phyloP scores from a whole-genome alignment of 176 grass and related monocot species.

The Canna indica region DNA sequence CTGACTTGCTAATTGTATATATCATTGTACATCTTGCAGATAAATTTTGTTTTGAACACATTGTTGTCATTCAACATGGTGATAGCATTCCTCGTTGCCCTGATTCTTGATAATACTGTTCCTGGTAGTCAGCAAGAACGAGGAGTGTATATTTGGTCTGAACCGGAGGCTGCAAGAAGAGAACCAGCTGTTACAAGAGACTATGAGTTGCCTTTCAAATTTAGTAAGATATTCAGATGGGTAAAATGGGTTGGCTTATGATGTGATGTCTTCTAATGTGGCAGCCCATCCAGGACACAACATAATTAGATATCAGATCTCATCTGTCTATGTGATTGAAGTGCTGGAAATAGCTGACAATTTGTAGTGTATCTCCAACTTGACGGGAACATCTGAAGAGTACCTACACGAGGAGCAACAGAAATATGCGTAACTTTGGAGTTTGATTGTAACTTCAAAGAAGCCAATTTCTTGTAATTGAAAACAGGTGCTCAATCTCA shows the following conservation, averaged over 20 bases:
- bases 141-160: slow-evolving; percentile 90
- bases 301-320: not conserved
- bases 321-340: not conserved
- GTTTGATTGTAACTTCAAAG: not conserved
- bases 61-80: slow-evolving; percentile 87
- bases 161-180: slow-evolving; percentile 53
- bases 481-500: not conserved
- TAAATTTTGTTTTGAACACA: slow-evolving; percentile 90
- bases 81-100: slow-evolving; percentile 81
- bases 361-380: not conserved
- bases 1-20: slow-evolving; percentile 12
- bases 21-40: slow-evolving; percentile 30
- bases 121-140: slow-evolving; percentile 69
- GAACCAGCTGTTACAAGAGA: slow-evolving; percentile 59
- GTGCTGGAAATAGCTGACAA: not conserved
- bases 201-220: slow-evolving; percentile 78
- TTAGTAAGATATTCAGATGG: slow-evolving; percentile 58
- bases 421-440: not conserved
- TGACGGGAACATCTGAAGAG: not conserved
- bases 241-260: slow-evolving; percentile 73
- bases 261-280: not conserved
- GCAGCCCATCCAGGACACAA: not conserved
- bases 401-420: not conserved
- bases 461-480: slow-evolving; percentile 1
- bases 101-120: slow-evolving; percentile 82